Conservation (phyloP, 257 asterid genomes). For the Gynochthodes officinalis region DNA sequence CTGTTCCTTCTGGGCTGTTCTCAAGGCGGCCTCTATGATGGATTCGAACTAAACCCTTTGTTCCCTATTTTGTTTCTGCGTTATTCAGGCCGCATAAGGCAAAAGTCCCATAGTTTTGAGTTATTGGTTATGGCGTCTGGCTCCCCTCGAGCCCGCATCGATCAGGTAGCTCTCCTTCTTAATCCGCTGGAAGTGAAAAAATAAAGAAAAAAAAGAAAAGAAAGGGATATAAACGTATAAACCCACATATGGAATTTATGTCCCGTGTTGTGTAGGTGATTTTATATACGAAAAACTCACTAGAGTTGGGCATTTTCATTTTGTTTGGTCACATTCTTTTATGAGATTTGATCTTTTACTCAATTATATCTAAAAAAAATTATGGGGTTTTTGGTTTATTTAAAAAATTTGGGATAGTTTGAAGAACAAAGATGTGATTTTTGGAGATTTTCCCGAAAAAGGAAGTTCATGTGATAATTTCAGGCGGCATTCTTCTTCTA, state of each 20-base stretch:
- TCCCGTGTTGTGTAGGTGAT: neutral
- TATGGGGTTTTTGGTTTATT: neutral
- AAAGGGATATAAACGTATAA: neutral
- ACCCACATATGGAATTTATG: neutral
- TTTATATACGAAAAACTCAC: neutral
- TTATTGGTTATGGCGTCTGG: slow-evolving; percentile 23
- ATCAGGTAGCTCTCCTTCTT: slow-evolving; percentile 43
- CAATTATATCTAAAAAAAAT: too few species aligned
- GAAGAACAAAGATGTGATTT: neutral
- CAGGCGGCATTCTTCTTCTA: neutral
- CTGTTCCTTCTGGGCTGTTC: neutral
- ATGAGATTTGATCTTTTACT: neutral
- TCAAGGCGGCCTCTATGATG: slow-evolving; percentile 3
- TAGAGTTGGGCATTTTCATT: neutral
- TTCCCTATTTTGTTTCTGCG: neutral
- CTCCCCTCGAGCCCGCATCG: slow-evolving; percentile 36
- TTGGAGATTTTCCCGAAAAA: neutral
- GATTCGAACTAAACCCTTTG: neutral
- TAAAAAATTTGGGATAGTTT: neutral
- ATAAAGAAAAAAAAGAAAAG: neutral
- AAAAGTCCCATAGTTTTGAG: neutral
- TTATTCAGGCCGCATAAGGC: neutral
- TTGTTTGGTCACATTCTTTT: neutral
- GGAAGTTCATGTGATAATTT: neutral
- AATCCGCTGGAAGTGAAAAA: neutral